Evolutionary conservation across 306 rosid genomes (phyloP), one percentile per base, ranked within the genome.

Genomic region (Cucurbita argyrosperma): DNA sequence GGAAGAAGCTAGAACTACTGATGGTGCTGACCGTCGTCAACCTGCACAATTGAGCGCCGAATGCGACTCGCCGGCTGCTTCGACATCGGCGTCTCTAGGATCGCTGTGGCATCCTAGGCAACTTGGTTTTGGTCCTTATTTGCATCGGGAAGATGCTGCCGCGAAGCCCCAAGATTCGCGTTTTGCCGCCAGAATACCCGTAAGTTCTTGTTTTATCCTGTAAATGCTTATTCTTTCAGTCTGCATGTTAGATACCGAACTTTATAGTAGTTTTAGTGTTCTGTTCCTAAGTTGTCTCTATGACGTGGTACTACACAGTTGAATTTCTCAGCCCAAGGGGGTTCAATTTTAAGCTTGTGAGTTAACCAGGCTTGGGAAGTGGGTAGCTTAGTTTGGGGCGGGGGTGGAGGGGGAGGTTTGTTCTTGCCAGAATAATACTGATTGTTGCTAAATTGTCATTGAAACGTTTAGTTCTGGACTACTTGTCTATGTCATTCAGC

Each of bases 1-100:
- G 95, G 96, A 90, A 85, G 97, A 80, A 84, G 89, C 80, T 74
- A 74, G 84, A 74, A 78, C 82, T 78, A 69, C 75, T 73, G 83
- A 75, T 85, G 88, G 76, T 75, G 82, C 80, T 30, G 85, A 82
- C 77, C 83, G 74, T 61, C 65, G 79, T 77, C 87, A 81, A 78
- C 53, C 78, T 58, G 76, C 79, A 53, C 80, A 51, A 62, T 65
- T 78, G 6, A 80, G 72, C 30, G 18, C 74, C 59, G 71, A 64
- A 16, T 57, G 49, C 37, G 80, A 75, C 65, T 58, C 68, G 0
- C 30, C 73, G 42, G 75, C 79, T 2, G 77, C 80, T 2, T 74
- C 87, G 30, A 70, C 85, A 10, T 79, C 80, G 10, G 45, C 81
- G 46, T 69, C 83, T 47, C 45, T 35, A 7, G 79, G 72, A 7